Conservation (phyloP, 176 grass and related monocot species). For the Elaeis guineensis region DNA sequence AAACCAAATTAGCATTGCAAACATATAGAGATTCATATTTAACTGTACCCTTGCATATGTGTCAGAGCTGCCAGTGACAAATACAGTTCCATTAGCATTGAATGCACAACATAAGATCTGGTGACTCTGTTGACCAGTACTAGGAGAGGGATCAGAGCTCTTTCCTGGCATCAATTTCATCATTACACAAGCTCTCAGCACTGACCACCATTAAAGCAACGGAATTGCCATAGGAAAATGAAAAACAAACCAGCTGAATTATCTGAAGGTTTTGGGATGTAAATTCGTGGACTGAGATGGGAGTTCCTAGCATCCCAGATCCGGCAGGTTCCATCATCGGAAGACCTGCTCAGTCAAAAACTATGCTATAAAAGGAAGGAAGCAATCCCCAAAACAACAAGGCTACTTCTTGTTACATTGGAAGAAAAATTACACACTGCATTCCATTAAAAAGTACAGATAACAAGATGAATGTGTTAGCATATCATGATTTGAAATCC, state of each 20-base stretch:
- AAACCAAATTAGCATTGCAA: too few relatives aligned
- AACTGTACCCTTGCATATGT: conserved; percentile 78
- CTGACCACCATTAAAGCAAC: not conserved
- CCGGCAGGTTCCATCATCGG: conserved; percentile 98
- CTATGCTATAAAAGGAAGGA: conserved; percentile 23
- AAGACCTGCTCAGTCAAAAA: conserved; percentile 55
- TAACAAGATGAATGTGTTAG: too few relatives aligned
- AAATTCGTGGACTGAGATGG: conserved; percentile 58
- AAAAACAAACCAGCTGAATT: conserved; percentile 59
- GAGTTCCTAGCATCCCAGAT: conserved; percentile 93
- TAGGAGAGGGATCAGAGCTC: conserved; percentile 71
- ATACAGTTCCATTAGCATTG: conserved; percentile 94
- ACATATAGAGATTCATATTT: too few relatives aligned
- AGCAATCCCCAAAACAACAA: too few relatives aligned
- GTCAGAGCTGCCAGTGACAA: conserved; percentile 97
- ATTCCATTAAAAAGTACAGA: too few relatives aligned
- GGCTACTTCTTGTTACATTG: too few relatives aligned
- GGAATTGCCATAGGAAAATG: not conserved
- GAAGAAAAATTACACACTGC: too few relatives aligned
- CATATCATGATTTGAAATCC: too few relatives aligned
- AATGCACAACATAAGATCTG: conserved; percentile 95
- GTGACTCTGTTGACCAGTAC: conserved; percentile 48
- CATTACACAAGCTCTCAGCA: not conserved
- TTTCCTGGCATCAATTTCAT: conserved; percentile 50
- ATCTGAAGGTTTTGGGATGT: conserved; percentile 85